Conservation (phyloP, 768 basidiomycete species). For the Termitomyces eurrhizus region DNA sequence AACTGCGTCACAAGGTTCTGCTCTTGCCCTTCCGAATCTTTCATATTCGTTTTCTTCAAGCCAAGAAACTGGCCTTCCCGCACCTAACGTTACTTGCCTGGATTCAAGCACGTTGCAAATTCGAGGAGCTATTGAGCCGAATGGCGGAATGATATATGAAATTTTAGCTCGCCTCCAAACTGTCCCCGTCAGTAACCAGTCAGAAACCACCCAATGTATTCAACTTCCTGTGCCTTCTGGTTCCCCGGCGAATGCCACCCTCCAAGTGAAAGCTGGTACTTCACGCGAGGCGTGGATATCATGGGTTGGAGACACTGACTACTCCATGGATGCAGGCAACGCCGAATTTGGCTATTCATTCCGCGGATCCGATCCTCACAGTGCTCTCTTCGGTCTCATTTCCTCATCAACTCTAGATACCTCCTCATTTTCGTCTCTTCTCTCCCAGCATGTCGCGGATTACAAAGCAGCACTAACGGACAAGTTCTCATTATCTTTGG, state of each 20-base stretch:
- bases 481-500: conserved; percentile 55
- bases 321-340: conserved; percentile 58
- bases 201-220: conserved; percentile 24
- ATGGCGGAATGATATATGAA: conserved; percentile 71
- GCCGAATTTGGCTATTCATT: conserved; percentile 56
- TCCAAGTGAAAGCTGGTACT: conserved; percentile 37
- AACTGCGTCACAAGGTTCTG: conserved; percentile 13
- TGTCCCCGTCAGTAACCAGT: conserved; percentile 14
- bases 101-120: conserved; percentile 52
- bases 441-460: conserved; percentile 50
- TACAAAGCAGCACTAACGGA: conserved; percentile 37
- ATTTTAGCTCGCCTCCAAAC: conserved; percentile 46
- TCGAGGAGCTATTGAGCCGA: conserved; percentile 38
- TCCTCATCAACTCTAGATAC: conserved; percentile 19
- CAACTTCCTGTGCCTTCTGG: conserved; percentile 28
- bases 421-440: conserved; percentile 33
- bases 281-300: conserved; percentile 58
- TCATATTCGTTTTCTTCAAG: conserved; percentile 45
- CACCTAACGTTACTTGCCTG: conserved; percentile 59
- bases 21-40: conserved; percentile 31
- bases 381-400: conserved; percentile 35
- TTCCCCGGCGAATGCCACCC: conserved; percentile 36
- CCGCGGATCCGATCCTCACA: conserved; percentile 58
- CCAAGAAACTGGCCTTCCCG: conserved; percentile 44
- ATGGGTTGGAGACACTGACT: conserved; percentile 76